Base-by-base conservation (phyloP, 768 basidiomycete genomes). In the Amanita brunnescens region DNA sequence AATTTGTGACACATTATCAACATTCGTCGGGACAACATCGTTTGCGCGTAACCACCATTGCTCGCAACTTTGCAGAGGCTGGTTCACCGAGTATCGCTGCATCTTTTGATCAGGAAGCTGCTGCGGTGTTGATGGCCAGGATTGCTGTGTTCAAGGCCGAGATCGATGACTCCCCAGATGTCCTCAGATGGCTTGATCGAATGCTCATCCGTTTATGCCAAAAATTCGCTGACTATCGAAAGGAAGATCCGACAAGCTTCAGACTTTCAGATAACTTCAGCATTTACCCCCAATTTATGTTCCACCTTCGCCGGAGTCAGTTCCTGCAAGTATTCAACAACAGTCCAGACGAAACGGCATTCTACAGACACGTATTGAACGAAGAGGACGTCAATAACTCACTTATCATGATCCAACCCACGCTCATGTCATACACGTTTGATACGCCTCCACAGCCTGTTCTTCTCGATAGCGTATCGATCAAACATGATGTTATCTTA, bases 251-350 rank as follows among this genome's bases (percentile, higher is more conserved):
- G 8, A 79, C 83, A 33, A 91, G 87, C 64, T 98, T 99, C 79
- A 76, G 92, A 58, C 74, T 99, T 57, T 76, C 82, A 51, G 92
- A 96, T 64, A 96, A 96, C 68, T 98, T 99, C 70, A 90, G 89
- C 64, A 97, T 99, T 60, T 99, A 99, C 67, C 96, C 96, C 13
- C 96, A 98, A 64, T 99, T 99, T 75, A 99, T 98, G 96, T 99
- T 98, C 84, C 96, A 99, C 70, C 69, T 99, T 55, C 78, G 95
- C 53, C 75, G 96, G 65, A 92, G 90, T 77, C 95, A 98, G 70
- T 98, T 99, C 75, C 74, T 99, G 65, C 96, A 99, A 69, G 94
- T 98, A 49, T 98, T 98, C 71, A 98, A 98, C 69, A 99, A 97
- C 75, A 94, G 91, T 76, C 96, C 96, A 6, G 96, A 99, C 65